phyloP scores from a whole-genome alignment of 1,284 basidiomycete genomes.

The Tilletia caries region DNA sequence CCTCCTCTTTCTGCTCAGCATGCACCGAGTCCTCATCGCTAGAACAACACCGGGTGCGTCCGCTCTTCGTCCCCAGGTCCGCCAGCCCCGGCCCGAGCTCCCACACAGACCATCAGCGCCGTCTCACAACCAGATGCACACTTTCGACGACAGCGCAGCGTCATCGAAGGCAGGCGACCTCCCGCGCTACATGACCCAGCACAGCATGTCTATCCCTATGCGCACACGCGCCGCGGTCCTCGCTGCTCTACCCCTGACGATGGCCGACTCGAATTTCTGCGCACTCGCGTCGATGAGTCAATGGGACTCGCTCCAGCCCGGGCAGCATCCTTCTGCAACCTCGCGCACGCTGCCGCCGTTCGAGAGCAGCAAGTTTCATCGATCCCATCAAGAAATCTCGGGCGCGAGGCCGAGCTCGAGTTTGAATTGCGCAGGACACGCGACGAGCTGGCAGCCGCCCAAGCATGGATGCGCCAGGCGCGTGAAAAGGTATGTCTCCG shows the following conservation, averaged over 20 bases:
- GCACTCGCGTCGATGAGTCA: not conserved
- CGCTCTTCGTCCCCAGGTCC: not conserved
- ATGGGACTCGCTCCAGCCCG: slow-evolving; percentile 4
- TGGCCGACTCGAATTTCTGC: not conserved
- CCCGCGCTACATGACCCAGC: not conserved
- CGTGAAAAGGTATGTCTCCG: not conserved
- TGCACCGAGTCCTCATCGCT: not conserved
- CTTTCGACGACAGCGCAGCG: not conserved
- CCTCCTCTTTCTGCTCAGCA: not conserved
- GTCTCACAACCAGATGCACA: not conserved
- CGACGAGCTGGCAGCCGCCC: not conserved
- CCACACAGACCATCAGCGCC: too few species aligned
- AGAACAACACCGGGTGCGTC: too few species aligned
- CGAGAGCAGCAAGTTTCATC: not conserved
- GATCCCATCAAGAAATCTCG: not conserved
- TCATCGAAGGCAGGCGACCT: too few species aligned
- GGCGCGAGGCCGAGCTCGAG: slow-evolving; percentile 1
- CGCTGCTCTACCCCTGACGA: not conserved
- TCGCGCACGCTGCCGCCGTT: not conserved
- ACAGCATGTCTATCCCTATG: not conserved
- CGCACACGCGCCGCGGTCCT: slow-evolving; percentile 8
- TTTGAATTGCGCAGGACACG: not conserved
- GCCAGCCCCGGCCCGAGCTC: too few species aligned
- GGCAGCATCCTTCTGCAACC: not conserved
- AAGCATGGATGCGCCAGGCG: slow-evolving; percentile 7